Base-by-base conservation (phyloP, 1,284 basidiomycete species). In the Rhodotorula mucilaginosa region DNA sequence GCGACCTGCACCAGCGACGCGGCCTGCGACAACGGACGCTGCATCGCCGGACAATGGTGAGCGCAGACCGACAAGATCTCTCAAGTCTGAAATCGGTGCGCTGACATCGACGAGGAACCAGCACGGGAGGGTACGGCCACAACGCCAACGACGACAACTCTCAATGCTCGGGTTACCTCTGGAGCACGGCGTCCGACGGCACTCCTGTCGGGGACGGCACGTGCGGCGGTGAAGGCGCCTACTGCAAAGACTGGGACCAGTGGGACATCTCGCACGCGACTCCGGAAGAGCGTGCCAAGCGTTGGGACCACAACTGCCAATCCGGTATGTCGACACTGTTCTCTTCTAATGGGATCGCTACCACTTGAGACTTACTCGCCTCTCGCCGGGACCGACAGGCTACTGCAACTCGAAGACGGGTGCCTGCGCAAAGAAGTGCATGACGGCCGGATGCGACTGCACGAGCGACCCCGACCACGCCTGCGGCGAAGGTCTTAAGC, bases 191-290 rank as follows among this genome's bases (percentile, higher is more conserved):
- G 54, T n/a, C 13, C 34, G 21, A 34, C 10, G 21, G 8, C 19
- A 46, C 39, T 21, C 19, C 19, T 6, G 23, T 57, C n/a, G 12
- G 26, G 7, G 3, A 8, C 26, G 67, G 68, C 39, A 51, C 49
- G 26, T 72, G 71, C 56, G 68, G 68, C 19, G 64, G 44, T 21
- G 5, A 61, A 18, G 64, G 61, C 39, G 31, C 67, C 10, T 72
- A 34, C 67, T 72, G 71, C 67, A 61, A 69, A 44, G 71, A 69
- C 59, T 51, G n/a, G 51, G 23, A 19, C 59, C 60, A 34, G 6
- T 13, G 26, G 12, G 31, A 13, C 44, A 19, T 56, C 39, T 29
- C 31, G 57, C 46, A 31, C 34, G 5, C n/a, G 47, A 49, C 64
- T 10, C 31, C 26, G 34, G 67, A 58, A 21, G 44, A 71, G 59